These are phyloP conservation scores for Euphorbia pulcherrima DNA, from an alignment of 345 rosid species.

Conservation along the genomic window DNA sequence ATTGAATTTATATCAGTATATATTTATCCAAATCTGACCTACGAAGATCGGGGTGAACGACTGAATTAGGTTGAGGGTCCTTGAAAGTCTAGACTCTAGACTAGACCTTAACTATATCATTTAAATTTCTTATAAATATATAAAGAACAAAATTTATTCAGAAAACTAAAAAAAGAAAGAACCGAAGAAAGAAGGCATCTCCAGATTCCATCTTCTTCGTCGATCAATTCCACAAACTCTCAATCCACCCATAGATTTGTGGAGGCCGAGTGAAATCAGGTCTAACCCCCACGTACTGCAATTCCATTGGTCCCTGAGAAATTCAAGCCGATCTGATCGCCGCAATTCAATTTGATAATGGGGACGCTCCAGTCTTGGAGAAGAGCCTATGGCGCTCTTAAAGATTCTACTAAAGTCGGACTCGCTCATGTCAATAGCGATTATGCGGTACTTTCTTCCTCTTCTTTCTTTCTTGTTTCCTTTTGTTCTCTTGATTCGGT, in stretches of 20 bases:
- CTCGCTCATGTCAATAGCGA: conserved; percentile 99
- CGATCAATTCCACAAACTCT: conserved; percentile 10
- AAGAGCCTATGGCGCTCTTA: conserved; percentile 91
- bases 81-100: too few relatives aligned
- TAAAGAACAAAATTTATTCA: too few relatives aligned
- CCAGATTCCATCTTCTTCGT: neutral
- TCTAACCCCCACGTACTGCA: conserved; percentile 25
- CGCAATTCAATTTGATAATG: conserved; percentile 30
- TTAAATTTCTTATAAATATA: too few relatives aligned
- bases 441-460: conserved; percentile 55
- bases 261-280: conserved; percentile 16
- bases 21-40: too few relatives aligned
- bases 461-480: neutral
- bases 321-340: conserved; percentile 4
- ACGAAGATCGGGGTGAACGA: too few relatives aligned
- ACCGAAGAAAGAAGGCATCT: neutral
- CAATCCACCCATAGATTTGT: neutral
- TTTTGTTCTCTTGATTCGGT: neutral
- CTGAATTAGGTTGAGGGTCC: too few relatives aligned
- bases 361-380: conserved; percentile 96
- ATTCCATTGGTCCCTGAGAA: neutral
- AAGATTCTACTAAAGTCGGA: conserved; percentile 98
- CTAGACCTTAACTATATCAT: too few relatives aligned
- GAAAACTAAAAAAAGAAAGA: neutral
- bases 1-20: too few relatives aligned